phyloP scores from a whole-genome alignment of 768 basidiomycete species.

The Filobasidium floriforme region DNA sequence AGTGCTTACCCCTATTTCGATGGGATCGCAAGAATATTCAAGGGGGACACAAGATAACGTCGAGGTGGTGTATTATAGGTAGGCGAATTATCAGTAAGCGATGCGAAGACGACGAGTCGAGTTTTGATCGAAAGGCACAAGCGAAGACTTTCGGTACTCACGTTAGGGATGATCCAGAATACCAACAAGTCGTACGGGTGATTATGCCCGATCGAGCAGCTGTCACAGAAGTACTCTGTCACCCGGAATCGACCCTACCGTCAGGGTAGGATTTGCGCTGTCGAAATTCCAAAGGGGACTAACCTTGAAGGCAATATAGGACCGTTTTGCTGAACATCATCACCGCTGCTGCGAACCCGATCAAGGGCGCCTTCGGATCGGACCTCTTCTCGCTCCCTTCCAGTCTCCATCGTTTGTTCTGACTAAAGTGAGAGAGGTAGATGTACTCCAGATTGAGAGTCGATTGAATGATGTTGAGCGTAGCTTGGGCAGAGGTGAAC shows the following conservation, averaged over 20 bases:
- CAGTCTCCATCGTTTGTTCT: slow-evolving; percentile 19
- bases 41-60: neutral
- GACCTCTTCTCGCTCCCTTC: slow-evolving; percentile 23
- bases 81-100: neutral
- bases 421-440: slow-evolving; percentile 56
- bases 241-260: no score
- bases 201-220: slow-evolving; percentile 70
- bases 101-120: no score
- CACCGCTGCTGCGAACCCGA: slow-evolving; percentile 64
- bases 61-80: no score
- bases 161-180: slow-evolving; percentile 71
- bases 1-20: slow-evolving; percentile 3
- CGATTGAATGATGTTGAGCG: slow-evolving; percentile 72
- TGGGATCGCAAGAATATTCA: neutral
- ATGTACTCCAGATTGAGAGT: slow-evolving; percentile 66
- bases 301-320: slow-evolving; percentile 74
- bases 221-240: slow-evolving; percentile 31
- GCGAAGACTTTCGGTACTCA: slow-evolving; percentile 19
- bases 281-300: slow-evolving; percentile 51
- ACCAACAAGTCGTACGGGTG: slow-evolving; percentile 50
- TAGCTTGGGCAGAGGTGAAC: slow-evolving; percentile 73
- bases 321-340: slow-evolving; percentile 80
- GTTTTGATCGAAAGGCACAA: no score
- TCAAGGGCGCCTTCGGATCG: slow-evolving; percentile 57
- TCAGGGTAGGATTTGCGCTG: neutral